Conservation (phyloP, 441 rosid genomes). For the Brassica hybrid region DNA sequence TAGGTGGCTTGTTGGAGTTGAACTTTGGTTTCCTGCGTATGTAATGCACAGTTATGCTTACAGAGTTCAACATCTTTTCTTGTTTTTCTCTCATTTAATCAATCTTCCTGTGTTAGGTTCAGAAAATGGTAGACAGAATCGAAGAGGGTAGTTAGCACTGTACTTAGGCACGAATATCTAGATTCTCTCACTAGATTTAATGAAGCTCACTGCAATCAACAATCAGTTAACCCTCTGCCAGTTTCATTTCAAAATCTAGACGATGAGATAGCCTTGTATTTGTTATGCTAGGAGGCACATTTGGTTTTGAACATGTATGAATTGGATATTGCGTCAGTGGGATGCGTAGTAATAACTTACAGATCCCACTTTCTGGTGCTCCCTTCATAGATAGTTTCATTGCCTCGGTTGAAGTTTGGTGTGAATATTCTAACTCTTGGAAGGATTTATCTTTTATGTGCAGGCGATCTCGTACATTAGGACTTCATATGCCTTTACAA, state of each 20-base stretch:
- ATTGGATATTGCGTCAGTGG: background rate
- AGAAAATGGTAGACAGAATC: too few relatives aligned
- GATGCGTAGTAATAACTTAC: background rate
- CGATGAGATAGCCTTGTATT: conserved; percentile 7
- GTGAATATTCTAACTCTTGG: conserved; percentile 12
- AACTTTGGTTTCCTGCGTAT: too few relatives aligned
- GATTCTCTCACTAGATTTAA: too few relatives aligned
- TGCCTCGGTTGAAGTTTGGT: conserved; percentile 1
- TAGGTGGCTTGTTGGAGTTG: too few relatives aligned
- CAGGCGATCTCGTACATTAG: conserved; percentile 94
- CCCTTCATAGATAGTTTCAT: background rate
- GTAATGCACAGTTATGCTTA: too few relatives aligned
- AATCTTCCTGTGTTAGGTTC: too few relatives aligned
- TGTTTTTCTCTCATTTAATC: too few relatives aligned
- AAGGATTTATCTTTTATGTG: conserved; percentile 39
- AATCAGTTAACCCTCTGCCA: too few relatives aligned
- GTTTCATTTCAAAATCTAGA: conserved; percentile 18
- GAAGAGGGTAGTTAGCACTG: too few relatives aligned
- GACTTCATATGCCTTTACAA: conserved; percentile 96
- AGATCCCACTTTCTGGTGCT: background rate
- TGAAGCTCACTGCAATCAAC: too few relatives aligned
- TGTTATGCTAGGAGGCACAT: background rate
- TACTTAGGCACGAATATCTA: too few relatives aligned
- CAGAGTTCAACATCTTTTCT: too few relatives aligned
- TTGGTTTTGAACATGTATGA: background rate